A percentile compares a stretch with the other conserved stretches of the same genome.
Evolutionary conservation across 2,329 filamentous ascomycete species (phyloP).

Genomic region (Neobulgaria alba): DNA sequence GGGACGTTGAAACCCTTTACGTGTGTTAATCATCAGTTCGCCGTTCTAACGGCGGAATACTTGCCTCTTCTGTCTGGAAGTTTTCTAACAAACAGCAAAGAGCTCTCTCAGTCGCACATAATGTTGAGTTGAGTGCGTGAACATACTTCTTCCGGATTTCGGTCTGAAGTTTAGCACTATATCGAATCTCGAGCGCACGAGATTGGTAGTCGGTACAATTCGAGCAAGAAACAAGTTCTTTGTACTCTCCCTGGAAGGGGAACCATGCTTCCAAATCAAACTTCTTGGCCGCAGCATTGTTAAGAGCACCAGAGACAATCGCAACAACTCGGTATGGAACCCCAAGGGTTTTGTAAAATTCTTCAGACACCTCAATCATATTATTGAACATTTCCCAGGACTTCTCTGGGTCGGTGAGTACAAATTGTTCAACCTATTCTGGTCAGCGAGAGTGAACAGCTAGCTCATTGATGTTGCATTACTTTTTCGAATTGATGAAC

Average conservation of each 20-base stretch:
- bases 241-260: slow-evolving; percentile 94
- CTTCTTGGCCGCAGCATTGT: slow-evolving; percentile 86
- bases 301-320: slow-evolving; percentile 93
- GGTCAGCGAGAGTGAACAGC: slow-evolving; percentile 3
- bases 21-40: too few species aligned
- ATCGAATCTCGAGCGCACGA: slow-evolving; percentile 85
- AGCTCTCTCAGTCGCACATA: slow-evolving; percentile 85
- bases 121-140: slow-evolving; percentile 82
- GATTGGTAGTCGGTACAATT: slow-evolving; percentile 99
- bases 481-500: slow-evolving; percentile 97
- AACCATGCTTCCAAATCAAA: slow-evolving; percentile 96
- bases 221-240: slow-evolving; percentile 93
- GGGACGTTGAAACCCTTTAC: slow-evolving; percentile 67
- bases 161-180: slow-evolving; percentile 77
- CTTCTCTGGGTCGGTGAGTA: slow-evolving; percentile 75
- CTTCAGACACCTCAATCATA: slow-evolving; percentile 86
- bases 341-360: slow-evolving; percentile 85
- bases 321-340: slow-evolving; percentile 87
- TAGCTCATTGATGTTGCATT: slow-evolving; percentile 3
- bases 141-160: slow-evolving; percentile 88
- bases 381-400: slow-evolving; percentile 90
- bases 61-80: slow-evolving; percentile 80
- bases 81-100: slow-evolving; percentile 95
- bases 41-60: too few species aligned
- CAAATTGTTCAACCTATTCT: slow-evolving; percentile 63